Base-by-base conservation (phyloP, 352 stramenopile genomes). In the Elongisporangium prolatum region DNA sequence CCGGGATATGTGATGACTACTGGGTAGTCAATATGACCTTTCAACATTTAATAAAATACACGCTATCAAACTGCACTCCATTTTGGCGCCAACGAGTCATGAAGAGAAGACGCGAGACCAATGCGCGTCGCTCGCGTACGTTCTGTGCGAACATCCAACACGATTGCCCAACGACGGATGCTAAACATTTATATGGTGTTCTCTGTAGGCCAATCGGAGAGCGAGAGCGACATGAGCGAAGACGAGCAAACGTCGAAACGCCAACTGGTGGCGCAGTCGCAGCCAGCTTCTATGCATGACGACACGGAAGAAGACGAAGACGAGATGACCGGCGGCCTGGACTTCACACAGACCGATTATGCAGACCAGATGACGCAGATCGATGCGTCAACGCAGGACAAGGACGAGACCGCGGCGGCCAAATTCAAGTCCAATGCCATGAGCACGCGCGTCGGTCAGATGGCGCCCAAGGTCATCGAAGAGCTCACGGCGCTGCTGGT, bases 341-440 rank as follows among this genome's bases (percentile, higher is more conserved):
- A 93, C 64, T 93, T 93, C 48, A 91, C 84, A 16, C 84, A 93
- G 71, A 81, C 81, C 0, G 80, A 91, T 48, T 91, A 91, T 51
- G 77, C 75, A 8, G 63, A 64, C 20, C 75, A 88, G 54, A 68
- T 82, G 61, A 84, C 67, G 44, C 69, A 86, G 56, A 65, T 50
- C 2, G 69, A 76, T 47, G 64, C 50, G 1, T 50, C 57, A 6
- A 56, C 50, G 6, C 60, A 68, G 17, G 64, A 72, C 10, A 61
- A 77, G 40, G 68, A 72, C 5, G 56, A 57, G 25, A 52, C 56
- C 40, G 84, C 79, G 56, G 38, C 65, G 14, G 64, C 68, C 48
- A 85, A 77, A 48, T 25, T 59, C 11, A 80, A 75, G 48, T 14
- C 63, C 40, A 72, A 63, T 2, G 64, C 48, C 20, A 64, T 76